Evolutionary conservation across 192 early-diverging fungal species (phyloP), one percentile per base, ranked within the genome.

Genomic region (Backusella australiensis): DNA sequence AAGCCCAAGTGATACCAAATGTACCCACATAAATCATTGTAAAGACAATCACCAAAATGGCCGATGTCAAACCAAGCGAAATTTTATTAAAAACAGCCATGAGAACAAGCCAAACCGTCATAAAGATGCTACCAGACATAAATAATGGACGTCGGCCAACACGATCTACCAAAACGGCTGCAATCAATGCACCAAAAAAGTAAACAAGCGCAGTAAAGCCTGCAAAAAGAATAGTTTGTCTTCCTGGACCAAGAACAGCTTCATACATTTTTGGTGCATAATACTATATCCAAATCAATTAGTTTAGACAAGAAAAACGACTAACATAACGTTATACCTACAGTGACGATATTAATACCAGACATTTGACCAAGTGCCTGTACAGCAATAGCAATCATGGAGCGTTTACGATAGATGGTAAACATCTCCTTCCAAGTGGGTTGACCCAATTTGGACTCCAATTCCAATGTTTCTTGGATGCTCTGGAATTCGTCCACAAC

Each of bases 401-500:
- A 69, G 42, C 78, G 46, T 9, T 70, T 68, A 11, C 69, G 66
- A 21, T 79, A 70, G 17, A 72, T 77, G 38, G 76, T 82, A 68
- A 84, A 74, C 65, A 84, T 77, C 34, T 81, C 81, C 70, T 79
- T 66, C 77, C 78, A 79, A 59, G 78, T 79, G 9, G 77, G 77
- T 65, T 79, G 42, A 69, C 78, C 77, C 72, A 82, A 67, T 44
- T 72, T 75, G 44, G 75, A 63, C 73, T 85, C 84, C 75, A 80
- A 77, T 69, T 80, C 77, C 52, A 78, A 49, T 59, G 82, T 79
- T 36, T 73, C 78, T 68, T 88, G 83, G 67, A 95, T 93, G 29
- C 92, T 90, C 11, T 85, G 80, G 52, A 88, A 88, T 76, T 94
- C 94, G 2, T 83, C 80, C 4, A 78, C 6, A 14, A 95, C 90